phyloP scores from a whole-genome alignment of 129 eudicot species.

The Flaveria trinervia region DNA sequence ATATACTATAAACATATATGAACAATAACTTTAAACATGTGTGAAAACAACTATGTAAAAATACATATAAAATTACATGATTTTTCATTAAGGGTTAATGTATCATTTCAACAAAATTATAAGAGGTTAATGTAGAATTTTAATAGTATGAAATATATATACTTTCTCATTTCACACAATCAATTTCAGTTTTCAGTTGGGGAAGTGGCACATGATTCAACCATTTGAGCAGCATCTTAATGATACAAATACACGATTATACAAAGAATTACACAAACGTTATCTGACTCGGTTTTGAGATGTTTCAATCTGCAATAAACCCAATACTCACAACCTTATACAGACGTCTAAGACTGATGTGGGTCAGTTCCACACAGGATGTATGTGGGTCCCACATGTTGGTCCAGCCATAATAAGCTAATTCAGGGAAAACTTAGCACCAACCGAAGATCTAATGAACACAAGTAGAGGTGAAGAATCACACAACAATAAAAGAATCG shows the following conservation, averaged over 20 bases:
- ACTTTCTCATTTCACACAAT: background rate
- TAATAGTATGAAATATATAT: background rate
- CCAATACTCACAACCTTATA: conserved; percentile 1
- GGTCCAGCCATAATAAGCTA: conserved; percentile 20
- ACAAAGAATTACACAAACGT: conserved; percentile 28
- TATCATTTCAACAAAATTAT: background rate
- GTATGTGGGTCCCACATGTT: conserved; percentile 13
- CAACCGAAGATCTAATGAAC: conserved; percentile 1
- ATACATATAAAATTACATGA: too few relatives aligned
- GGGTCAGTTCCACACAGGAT: background rate
- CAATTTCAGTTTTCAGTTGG: background rate
- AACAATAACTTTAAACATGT: too few relatives aligned
- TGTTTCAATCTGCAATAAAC: conserved; percentile 12
- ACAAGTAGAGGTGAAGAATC: conserved; percentile 27
- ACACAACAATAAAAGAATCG: conserved; percentile 23
- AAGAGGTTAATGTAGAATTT: background rate
- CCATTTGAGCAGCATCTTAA: conserved; percentile 6
- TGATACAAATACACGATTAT: conserved; percentile 22
- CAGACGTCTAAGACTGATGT: background rate
- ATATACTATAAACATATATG: too few relatives aligned
- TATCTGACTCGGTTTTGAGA: conserved; percentile 14
- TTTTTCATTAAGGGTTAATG: too few relatives aligned
- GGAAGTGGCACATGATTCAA: background rate
- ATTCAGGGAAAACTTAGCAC: conserved; percentile 40
- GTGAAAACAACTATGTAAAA: too few relatives aligned